Evolutionary conservation across 108 stramenopile genomes (phyloP).

Genomic region (Cylindrotheca closterium): DNA sequence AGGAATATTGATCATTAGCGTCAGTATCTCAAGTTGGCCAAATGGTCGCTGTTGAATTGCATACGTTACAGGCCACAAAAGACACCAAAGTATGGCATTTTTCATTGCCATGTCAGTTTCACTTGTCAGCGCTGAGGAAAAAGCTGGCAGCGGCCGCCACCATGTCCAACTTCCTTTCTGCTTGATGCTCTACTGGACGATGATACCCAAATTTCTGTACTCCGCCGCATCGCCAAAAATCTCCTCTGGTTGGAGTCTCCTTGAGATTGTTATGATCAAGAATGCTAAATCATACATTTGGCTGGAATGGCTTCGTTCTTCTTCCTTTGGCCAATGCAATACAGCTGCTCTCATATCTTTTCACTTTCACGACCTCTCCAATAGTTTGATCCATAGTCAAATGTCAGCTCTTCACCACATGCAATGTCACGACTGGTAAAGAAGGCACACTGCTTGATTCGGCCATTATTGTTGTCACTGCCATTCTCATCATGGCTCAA

Average conservation of each 20-base stretch:
- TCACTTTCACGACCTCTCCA: slow-evolving; percentile 34
- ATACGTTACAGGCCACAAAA: too few species aligned
- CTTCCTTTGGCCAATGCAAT: slow-evolving; percentile 1
- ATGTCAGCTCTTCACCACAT: slow-evolving; percentile 34
- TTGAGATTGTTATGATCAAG: slow-evolving; percentile 57
- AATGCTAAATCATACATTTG: too few species aligned
- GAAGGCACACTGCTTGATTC: slow-evolving; percentile 40
- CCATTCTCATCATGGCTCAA: not conserved
- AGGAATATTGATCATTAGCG: too few species aligned
- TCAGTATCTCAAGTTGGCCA: too few species aligned
- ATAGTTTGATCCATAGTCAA: slow-evolving; percentile 46
- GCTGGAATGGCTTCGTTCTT: too few species aligned
- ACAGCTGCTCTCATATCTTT: slow-evolving; percentile 10
- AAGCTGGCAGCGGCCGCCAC: too few species aligned
- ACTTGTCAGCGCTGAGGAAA: too few species aligned
- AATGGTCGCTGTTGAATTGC: too few species aligned
- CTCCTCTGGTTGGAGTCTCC: slow-evolving; percentile 43
- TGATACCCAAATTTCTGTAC: slow-evolving; percentile 95
- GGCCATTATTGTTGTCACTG: not conserved
- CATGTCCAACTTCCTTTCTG: too few species aligned
- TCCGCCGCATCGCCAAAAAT: too few species aligned
- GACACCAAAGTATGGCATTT: too few species aligned
- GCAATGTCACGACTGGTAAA: slow-evolving; percentile 28
- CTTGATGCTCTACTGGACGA: slow-evolving; percentile 87
- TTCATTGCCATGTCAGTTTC: too few species aligned